Evolutionary conservation across 1,284 basidiomycete genomes (phyloP), one percentile per base, ranked within the genome.

Genomic region (Fereydounia khargensis): DNA sequence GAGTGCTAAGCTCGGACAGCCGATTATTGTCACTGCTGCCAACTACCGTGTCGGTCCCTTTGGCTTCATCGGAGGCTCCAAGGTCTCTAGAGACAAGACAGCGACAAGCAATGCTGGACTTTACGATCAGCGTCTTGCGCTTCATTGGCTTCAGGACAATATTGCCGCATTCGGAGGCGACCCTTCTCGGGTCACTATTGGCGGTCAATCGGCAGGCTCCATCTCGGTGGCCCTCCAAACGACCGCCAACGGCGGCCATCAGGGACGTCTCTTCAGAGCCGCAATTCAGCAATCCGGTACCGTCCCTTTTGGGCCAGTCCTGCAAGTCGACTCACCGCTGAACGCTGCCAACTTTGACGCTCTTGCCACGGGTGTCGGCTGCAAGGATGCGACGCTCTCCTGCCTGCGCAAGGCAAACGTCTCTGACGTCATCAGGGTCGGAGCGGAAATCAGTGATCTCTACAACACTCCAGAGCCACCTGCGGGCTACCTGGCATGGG

Each of bases 131-230:
- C 23, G 65, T 3, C 36, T 47, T 17, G 66, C 45, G 4, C 30
- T 68, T 19, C 42, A 53, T 16, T 69, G 65, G 66, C 28, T 64
- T 3, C 42, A 51, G 13, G 31, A 54, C 10, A 66, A 67, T 45
- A 62, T 69, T 27, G 34, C 23, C 18, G 30, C 34, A n/a, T 69
- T 69, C 25, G 65, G 61, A 2, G 66, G 66, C 18, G 65, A 68
- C 32, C 45, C 52, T 2, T 17, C 28, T 2, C 25, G 42, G 10
- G 47, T 68, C 14, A 68, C 63, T 3, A 28, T 68, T 20, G 47
- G 43, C 17, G 66, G 60, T 6, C 35, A 68, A 38, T 45, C 39
- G n/a, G 63, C 66, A 10, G 66, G 66, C 0, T 64, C 52, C 6
- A 54, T 54, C 46, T 39, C 38, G 11, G 35, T 65, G 7, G 40